A percentile compares a stretch with the other conserved stretches of the same genome.
phyloP scores from a whole-genome alignment of 2,329 filamentous ascomycete species.

The Fusarium staphyleae region DNA sequence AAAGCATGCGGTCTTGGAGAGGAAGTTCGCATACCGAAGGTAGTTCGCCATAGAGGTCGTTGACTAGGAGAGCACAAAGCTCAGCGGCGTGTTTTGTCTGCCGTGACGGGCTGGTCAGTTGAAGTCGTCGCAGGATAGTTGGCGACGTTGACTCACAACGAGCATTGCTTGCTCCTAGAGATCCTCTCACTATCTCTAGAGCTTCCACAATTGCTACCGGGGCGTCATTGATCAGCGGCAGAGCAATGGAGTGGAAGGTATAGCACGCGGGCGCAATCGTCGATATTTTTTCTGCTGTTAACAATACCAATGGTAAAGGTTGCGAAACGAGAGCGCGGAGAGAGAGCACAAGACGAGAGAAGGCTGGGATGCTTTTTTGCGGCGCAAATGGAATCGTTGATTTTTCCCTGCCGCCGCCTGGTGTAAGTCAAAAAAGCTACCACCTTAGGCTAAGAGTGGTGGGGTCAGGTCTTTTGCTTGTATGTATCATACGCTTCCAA shows the following conservation, averaged over 20 bases:
- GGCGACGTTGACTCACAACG: conserved; percentile 54
- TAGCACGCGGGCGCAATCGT: conserved; percentile 4
- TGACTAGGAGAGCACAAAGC: conserved; percentile 88
- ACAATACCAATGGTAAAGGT: neutral
- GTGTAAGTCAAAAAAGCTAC: conserved; percentile 37
- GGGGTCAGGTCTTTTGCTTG: conserved; percentile 34
- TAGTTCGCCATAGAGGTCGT: conserved; percentile 89
- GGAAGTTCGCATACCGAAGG: conserved; percentile 73
- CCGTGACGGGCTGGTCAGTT: conserved; percentile 31
- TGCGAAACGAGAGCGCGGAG: conserved; percentile 7
- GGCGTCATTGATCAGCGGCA: conserved; percentile 60
- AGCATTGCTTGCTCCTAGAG: conserved; percentile 73
- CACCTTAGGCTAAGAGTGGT: conserved; percentile 19
- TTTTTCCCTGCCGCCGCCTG: conserved; percentile 36
- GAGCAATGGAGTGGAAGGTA: conserved; percentile 12
- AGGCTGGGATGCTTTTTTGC: conserved; percentile 34
- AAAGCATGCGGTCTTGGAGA: conserved; percentile 13
- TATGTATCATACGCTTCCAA: conserved; percentile 9
- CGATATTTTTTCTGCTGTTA: neutral
- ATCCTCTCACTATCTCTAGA: conserved; percentile 82
- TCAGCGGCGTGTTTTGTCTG: conserved; percentile 79
- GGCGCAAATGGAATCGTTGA: conserved; percentile 37
- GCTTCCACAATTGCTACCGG: conserved; percentile 74
- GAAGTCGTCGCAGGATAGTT: conserved; percentile 24
- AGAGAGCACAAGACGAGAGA: conserved; percentile 11